Evolutionary conservation across 441 rosid species (phyloP).

Genomic region (Bruguiera hainesii): DNA sequence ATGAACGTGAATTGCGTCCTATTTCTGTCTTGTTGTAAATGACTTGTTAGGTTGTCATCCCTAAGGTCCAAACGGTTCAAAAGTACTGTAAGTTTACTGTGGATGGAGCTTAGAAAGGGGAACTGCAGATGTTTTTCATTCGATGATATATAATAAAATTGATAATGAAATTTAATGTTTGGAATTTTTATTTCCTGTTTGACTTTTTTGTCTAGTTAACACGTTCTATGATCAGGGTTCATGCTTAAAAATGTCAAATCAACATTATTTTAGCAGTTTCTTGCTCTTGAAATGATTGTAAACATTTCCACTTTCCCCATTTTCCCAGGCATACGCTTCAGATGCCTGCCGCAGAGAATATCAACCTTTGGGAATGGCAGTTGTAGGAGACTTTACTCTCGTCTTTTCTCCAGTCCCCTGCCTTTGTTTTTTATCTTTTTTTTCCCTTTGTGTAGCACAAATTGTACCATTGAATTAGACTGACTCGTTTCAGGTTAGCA

Average conservation of each 20-base stretch:
- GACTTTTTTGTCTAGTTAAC: background rate
- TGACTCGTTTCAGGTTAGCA: constrained; percentile 31
- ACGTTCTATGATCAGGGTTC: background rate
- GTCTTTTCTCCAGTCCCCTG: background rate
- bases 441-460: background rate
- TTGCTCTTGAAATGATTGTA: background rate
- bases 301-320: background rate
- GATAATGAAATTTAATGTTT: too few relatives aligned
- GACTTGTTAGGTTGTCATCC: background rate
- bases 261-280: constrained; percentile 4
- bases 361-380: constrained; percentile 48
- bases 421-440: background rate
- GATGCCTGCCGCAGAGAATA: constrained; percentile 44
- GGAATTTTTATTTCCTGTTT: too few relatives aligned
- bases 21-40: background rate
- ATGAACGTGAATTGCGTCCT: background rate
- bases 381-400: constrained; percentile 27
- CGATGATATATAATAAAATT: too few relatives aligned
- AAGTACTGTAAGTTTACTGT: too few relatives aligned
- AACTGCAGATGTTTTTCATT: too few relatives aligned
- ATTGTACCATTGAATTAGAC: background rate
- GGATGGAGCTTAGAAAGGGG: too few relatives aligned
- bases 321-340: constrained; percentile 48
- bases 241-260: background rate
- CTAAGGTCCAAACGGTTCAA: background rate